Conservation (phyloP, 768 basidiomycete species). For the Tulasnella sp. region DNA sequence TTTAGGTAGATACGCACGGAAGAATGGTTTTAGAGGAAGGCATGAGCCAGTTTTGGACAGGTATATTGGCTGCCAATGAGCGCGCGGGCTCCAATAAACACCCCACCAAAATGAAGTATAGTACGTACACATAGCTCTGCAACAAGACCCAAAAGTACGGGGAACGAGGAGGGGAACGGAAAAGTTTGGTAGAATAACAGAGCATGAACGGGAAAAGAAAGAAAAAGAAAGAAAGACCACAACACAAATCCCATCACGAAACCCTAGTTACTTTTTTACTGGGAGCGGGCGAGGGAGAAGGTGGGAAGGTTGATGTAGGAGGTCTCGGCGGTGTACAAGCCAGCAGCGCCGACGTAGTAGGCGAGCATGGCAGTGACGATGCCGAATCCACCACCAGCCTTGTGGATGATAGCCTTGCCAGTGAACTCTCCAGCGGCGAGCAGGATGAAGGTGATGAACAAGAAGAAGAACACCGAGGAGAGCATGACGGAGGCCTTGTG, state of each 20-base stretch:
- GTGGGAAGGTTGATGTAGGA: conserved; percentile 23
- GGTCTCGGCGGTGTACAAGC: conserved; percentile 38
- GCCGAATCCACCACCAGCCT: conserved; percentile 38
- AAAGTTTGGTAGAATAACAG: no score
- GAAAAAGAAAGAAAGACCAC: not conserved
- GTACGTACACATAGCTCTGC: not conserved
- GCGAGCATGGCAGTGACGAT: conserved; percentile 37
- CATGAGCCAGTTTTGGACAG: not conserved
- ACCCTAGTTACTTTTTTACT: not conserved
- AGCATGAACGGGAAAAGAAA: not conserved
- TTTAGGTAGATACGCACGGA: not conserved
- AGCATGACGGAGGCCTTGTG: conserved; percentile 51
- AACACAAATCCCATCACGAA: conserved; percentile 4
- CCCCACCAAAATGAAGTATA: not conserved
- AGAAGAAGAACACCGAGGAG: conserved; percentile 49
- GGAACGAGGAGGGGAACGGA: not conserved
- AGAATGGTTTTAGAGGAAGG: not conserved
- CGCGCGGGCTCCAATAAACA: not conserved
- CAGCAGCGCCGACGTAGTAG: conserved; percentile 37
- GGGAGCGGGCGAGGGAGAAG: conserved; percentile 7
- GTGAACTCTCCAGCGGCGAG: conserved; percentile 44
- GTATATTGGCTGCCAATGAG: not conserved
- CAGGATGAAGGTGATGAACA: conserved; percentile 51
- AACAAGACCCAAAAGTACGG: not conserved
- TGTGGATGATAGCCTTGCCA: conserved; percentile 30